Percentiles rank a stretch among this genome's conserved stretches.
These are phyloP conservation scores for Alternaria burnsii DNA, from an alignment of 2,329 filamentous ascomycete species.

Conservation along the genomic window DNA sequence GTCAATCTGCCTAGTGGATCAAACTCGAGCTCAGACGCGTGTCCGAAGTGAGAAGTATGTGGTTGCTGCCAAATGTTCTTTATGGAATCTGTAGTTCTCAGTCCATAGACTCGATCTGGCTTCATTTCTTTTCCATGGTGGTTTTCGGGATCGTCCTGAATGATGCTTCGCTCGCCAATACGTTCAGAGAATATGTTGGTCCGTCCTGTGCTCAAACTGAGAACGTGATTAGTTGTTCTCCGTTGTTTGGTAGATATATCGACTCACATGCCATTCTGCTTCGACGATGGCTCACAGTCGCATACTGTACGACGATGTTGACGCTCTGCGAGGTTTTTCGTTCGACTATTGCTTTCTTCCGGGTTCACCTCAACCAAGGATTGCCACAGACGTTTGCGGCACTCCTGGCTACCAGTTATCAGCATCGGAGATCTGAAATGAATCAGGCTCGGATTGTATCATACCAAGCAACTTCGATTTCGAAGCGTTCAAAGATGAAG, in stretches of 20 bases:
- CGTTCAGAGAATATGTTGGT: conserved; percentile 21
- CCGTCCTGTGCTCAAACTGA: conserved; percentile 17
- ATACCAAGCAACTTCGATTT: conserved; percentile 30
- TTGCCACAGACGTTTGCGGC: conserved; percentile 5
- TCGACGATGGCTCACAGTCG: conserved; percentile 14
- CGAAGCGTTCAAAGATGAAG: conserved; percentile 26
- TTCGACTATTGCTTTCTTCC: conserved; percentile 16
- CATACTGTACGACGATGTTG: conserved; percentile 21
- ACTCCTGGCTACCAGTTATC: neutral
- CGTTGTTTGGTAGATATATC: neutral
- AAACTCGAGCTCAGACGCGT: neutral
- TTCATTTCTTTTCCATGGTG: conserved; percentile 6
- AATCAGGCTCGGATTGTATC: conserved; percentile 16
- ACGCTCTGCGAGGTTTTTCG: conserved; percentile 15
- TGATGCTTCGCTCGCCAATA: conserved; percentile 14
- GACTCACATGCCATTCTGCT: conserved; percentile 10
- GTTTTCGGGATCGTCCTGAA: conserved; percentile 1
- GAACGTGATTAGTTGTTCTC: neutral
- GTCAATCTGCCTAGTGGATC: conserved; percentile 13
- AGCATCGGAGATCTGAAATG: neutral
- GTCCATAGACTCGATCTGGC: conserved; percentile 26
- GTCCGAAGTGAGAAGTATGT: neutral
- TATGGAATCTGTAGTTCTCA: neutral
- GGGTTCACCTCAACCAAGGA: conserved; percentile 6
- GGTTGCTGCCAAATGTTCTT: neutral